Percentiles rank a stretch among this genome's conserved stretches.
phyloP scores from a whole-genome alignment of 768 basidiomycete species.

The Solioccasus polychromus region DNA sequence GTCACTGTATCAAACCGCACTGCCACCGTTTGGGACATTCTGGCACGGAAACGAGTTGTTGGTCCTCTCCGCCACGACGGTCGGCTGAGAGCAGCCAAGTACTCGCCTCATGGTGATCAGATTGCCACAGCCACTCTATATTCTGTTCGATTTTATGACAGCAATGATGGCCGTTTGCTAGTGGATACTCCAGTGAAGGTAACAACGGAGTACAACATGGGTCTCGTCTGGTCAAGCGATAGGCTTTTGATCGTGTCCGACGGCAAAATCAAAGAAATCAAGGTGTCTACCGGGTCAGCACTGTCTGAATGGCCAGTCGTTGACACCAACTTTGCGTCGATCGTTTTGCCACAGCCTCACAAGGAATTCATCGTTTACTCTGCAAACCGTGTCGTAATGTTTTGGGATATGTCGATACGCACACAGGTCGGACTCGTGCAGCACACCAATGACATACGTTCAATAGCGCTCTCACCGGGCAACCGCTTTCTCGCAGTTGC shows the following conservation, averaged over 20 bases:
- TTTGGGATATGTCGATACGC: conserved; percentile 5
- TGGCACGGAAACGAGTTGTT: neutral
- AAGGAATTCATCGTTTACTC: neutral
- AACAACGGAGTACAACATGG: neutral
- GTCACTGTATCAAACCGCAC: neutral
- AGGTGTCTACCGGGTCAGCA: neutral
- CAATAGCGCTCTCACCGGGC: too few species aligned
- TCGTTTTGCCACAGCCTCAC: neutral
- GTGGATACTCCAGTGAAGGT: neutral
- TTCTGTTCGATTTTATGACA: too few species aligned
- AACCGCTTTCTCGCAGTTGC: too few species aligned
- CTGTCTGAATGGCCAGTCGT: neutral
- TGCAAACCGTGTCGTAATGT: neutral
- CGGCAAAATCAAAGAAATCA: neutral
- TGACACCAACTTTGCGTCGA: neutral
- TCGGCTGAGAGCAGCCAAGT: neutral
- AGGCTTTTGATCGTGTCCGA: neutral
- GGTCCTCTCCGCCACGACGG: neutral
- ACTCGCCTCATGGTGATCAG: too few species aligned
- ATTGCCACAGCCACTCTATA: too few species aligned
- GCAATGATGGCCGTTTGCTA: neutral
- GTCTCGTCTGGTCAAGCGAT: conserved; percentile 6
- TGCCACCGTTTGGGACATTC: neutral
- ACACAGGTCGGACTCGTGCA: neutral
- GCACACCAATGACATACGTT: too few species aligned